Evolutionary conservation across 2,329 filamentous ascomycete genomes (phyloP).

Genomic region (Ascochyta koolunga): DNA sequence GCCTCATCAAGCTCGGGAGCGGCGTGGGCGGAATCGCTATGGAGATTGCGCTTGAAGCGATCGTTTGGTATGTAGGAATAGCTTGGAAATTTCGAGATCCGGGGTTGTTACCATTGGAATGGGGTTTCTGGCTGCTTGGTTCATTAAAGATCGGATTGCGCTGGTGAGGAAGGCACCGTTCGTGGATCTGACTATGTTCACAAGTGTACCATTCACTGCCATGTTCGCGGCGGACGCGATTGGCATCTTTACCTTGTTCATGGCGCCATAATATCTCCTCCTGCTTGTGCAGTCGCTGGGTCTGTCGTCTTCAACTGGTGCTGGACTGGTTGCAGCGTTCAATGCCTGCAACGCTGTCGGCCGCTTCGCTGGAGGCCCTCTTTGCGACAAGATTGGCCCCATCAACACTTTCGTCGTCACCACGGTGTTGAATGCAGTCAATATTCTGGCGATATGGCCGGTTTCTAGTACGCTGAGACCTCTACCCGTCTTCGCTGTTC

Average conservation of each 20-base stretch:
- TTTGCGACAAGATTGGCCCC: conserved; percentile 40
- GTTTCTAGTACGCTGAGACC: conserved; percentile 30
- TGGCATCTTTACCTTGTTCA: conserved; percentile 36
- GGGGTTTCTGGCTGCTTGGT: conserved; percentile 32
- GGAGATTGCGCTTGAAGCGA: conserved; percentile 30
- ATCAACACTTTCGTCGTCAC: conserved; percentile 40
- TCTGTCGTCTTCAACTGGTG: conserved; percentile 28
- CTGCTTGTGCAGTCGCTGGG: conserved; percentile 34
- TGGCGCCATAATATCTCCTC: conserved; percentile 37
- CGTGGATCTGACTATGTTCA: conserved; percentile 35
- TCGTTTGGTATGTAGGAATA: conserved; percentile 34
- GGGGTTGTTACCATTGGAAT: conserved; percentile 31
- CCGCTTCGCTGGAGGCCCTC: conserved; percentile 29
- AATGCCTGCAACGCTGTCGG: conserved; percentile 36
- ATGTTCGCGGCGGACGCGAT: conserved; percentile 32
- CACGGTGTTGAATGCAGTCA: conserved; percentile 32
- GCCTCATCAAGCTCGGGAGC: conserved; percentile 37
- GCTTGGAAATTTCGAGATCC: conserved; percentile 37
- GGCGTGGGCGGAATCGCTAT: conserved; percentile 35
- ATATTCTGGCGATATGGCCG: conserved; percentile 41
- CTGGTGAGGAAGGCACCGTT: conserved; percentile 26
- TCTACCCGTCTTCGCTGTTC: conserved; percentile 29
- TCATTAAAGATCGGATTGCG: conserved; percentile 30
- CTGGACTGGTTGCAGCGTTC: conserved; percentile 34
- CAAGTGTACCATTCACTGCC: conserved; percentile 24